phyloP scores from a whole-genome alignment of 768 basidiomycete genomes.

The Boletus sensibilis region DNA sequence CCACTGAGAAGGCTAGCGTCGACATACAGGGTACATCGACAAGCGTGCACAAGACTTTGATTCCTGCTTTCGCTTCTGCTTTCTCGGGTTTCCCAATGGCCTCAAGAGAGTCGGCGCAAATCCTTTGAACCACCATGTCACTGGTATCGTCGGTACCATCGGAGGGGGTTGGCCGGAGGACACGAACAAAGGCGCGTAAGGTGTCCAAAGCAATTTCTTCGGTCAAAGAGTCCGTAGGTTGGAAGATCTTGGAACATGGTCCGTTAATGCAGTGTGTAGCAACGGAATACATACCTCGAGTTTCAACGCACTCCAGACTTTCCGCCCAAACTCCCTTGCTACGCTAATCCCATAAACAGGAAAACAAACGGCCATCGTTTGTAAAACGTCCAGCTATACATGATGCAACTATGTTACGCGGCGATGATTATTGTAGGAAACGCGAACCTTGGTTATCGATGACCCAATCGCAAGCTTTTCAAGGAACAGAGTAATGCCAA shows the following conservation, averaged over 20 bases:
- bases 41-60: conserved; percentile 77
- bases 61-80: conserved; percentile 84
- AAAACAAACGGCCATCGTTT: conserved; percentile 72
- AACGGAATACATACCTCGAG: conserved; percentile 60
- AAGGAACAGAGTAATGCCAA: conserved; percentile 84
- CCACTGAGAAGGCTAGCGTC: neutral
- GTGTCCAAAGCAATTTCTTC: conserved; percentile 74
- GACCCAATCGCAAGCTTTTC: conserved; percentile 89
- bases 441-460: conserved; percentile 71
- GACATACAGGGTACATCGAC: conserved; percentile 75
- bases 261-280: neutral
- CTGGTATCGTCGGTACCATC: conserved; percentile 38
- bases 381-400: conserved; percentile 78
- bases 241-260: conserved; percentile 67
- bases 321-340: conserved; percentile 60
- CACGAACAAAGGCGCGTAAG: conserved; percentile 67
- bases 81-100: conserved; percentile 91
- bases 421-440: neutral
- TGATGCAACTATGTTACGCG: neutral
- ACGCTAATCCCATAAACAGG: conserved; percentile 77
- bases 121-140: conserved; percentile 65
- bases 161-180: conserved; percentile 55
- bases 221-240: conserved; percentile 77
- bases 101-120: conserved; percentile 77
- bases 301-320: conserved; percentile 90